Conservation (phyloP, 2,329 filamentous ascomycete genomes). For the Epichloe glyceriae region DNA sequence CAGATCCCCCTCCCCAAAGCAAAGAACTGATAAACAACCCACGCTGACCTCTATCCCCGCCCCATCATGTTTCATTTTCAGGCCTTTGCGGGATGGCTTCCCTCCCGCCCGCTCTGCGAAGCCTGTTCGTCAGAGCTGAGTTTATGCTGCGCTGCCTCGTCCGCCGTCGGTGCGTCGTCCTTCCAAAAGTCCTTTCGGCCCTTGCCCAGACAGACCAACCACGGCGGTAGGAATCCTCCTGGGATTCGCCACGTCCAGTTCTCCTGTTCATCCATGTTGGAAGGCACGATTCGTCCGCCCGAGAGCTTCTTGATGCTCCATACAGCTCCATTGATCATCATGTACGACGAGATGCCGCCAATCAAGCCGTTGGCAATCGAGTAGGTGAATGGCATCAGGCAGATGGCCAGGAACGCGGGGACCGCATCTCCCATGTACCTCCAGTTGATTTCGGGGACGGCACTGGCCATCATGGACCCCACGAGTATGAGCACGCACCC, state of each 20-base stretch:
- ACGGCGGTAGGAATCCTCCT: slow-evolving; percentile 62
- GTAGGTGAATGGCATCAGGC: slow-evolving; percentile 83
- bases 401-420: slow-evolving; percentile 73
- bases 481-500: slow-evolving; percentile 80
- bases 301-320: slow-evolving; percentile 55
- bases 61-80: neutral
- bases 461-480: slow-evolving; percentile 73
- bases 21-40: neutral
- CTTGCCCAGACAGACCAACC: slow-evolving; percentile 48
- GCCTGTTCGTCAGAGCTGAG: slow-evolving; percentile 9
- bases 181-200: slow-evolving; percentile 70
- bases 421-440: slow-evolving; percentile 71
- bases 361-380: slow-evolving; percentile 80
- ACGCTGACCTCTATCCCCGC: neutral
- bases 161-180: slow-evolving; percentile 13
- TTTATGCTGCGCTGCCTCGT: slow-evolving; percentile 7
- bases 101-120: slow-evolving; percentile 4
- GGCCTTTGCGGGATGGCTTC: neutral
- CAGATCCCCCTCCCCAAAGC: no score
- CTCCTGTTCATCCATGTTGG: slow-evolving; percentile 65
- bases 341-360: slow-evolving; percentile 65
- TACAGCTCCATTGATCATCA: slow-evolving; percentile 57
- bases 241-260: slow-evolving; percentile 67
- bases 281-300: slow-evolving; percentile 57
- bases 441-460: slow-evolving; percentile 81